Evolutionary conservation across 306 rosid genomes (phyloP).

Genomic region (Astragalus membranaceus): DNA sequence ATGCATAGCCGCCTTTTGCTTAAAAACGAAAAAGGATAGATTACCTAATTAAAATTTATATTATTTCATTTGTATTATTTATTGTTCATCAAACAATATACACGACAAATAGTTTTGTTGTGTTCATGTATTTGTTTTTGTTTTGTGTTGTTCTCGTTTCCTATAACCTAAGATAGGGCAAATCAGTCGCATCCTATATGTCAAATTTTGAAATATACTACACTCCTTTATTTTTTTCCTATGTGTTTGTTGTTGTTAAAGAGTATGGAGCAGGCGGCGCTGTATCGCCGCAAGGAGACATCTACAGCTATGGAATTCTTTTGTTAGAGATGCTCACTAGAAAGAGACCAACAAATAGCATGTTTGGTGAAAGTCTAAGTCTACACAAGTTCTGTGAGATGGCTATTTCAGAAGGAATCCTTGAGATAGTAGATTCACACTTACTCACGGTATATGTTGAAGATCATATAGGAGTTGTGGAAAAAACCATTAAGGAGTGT

Average conservation of each 20-base stretch:
- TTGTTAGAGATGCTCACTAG: constrained; percentile 14
- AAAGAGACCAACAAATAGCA: constrained; percentile 14
- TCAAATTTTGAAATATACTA: not conserved
- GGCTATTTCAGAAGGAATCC: not conserved
- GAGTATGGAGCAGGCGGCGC: constrained; percentile 6
- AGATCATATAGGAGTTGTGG: not conserved
- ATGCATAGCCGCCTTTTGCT: too few species aligned
- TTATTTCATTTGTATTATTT: too few species aligned
- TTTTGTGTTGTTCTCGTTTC: too few species aligned
- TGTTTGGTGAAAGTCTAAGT: constrained; percentile 7
- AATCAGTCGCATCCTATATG: too few species aligned
- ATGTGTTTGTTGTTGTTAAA: not conserved
- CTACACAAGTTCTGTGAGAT: constrained; percentile 10
- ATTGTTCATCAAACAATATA: too few species aligned
- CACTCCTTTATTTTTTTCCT: not conserved
- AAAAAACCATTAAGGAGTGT: not conserved
- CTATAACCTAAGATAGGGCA: too few species aligned
- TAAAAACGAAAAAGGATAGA: too few species aligned
- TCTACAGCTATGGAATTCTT: constrained; percentile 23
- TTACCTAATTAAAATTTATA: too few species aligned
- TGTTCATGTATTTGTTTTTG: too few species aligned
- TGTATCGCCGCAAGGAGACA: constrained; percentile 6
- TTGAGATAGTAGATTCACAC: constrained; percentile 2
- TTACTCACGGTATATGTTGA: not conserved
- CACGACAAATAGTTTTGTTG: too few species aligned